Percentiles rank a stretch among this genome's conserved stretches.
Evolutionary conservation across 805 yeast genomes (phyloP).

Genomic region (Candida coquimbonensis): DNA sequence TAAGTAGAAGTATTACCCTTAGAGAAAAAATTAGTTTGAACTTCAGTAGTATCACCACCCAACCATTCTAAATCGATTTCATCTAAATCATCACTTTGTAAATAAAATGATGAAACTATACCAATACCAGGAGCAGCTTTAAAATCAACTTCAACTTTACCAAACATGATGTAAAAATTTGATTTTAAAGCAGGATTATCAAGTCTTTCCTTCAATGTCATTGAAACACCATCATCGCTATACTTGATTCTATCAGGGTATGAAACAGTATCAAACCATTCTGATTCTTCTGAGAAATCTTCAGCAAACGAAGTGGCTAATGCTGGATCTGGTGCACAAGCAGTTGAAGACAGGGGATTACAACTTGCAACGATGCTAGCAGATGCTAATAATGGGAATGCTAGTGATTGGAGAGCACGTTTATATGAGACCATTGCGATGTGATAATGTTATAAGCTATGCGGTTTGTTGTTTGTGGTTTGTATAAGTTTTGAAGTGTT

Average conservation of each 20-base stretch:
- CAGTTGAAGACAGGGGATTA: slow-evolving; percentile 34
- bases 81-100: slow-evolving; percentile 80
- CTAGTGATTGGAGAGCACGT: not conserved
- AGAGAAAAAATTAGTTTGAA: slow-evolving; percentile 74
- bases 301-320: slow-evolving; percentile 48
- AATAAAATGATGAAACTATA: slow-evolving; percentile 70
- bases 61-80: slow-evolving; percentile 87
- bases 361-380: slow-evolving; percentile 26
- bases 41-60: slow-evolving; percentile 69
- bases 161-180: slow-evolving; percentile 82
- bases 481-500: too few relatives aligned
- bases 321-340: slow-evolving; percentile 50
- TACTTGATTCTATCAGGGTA: slow-evolving; percentile 36
- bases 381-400: slow-evolving; percentile 3
- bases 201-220: slow-evolving; percentile 53
- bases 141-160: slow-evolving; percentile 65
- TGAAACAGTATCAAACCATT: slow-evolving; percentile 33
- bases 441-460: not conserved
- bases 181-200: slow-evolving; percentile 79
- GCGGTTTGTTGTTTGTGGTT: not conserved
- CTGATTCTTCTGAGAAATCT: slow-evolving; percentile 42
- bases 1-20: slow-evolving; percentile 74
- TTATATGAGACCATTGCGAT: not conserved
- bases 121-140: slow-evolving; percentile 77
- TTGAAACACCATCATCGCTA: slow-evolving; percentile 49